phyloP scores from a whole-genome alignment of 2,329 filamentous ascomycete genomes.

The Pseudopyrenochaeta lycopersici region DNA sequence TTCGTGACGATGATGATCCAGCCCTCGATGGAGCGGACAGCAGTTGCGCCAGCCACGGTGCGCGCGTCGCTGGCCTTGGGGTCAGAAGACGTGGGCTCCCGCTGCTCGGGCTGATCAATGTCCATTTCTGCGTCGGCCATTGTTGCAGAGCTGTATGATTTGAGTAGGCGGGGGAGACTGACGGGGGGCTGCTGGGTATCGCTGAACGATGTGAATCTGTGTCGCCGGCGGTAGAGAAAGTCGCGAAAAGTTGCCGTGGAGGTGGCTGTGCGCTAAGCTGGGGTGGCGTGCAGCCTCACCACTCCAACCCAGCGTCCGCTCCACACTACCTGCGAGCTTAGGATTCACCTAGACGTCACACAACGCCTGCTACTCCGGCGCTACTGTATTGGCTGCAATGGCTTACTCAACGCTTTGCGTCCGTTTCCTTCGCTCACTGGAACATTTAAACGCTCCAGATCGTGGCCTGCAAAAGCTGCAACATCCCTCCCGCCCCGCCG shows the following conservation, averaged over 20 bases:
- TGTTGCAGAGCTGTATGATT: conserved; percentile 18
- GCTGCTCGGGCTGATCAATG: conserved; percentile 50
- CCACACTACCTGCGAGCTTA: background rate
- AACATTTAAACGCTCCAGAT: too few species aligned
- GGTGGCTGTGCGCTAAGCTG: background rate
- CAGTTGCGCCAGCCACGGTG: conserved; percentile 77
- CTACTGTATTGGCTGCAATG: background rate
- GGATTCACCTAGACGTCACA: background rate
- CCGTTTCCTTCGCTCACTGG: background rate
- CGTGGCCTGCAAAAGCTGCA: too few species aligned
- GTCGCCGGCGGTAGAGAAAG: conserved; percentile 1
- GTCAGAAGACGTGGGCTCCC: conserved; percentile 50
- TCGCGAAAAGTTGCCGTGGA: conserved; percentile 14
- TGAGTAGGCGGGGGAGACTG: conserved; percentile 3
- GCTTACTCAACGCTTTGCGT: background rate
- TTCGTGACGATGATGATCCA: conserved; percentile 91
- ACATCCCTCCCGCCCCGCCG: conserved; percentile 13
- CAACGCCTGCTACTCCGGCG: background rate
- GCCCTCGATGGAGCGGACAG: conserved; percentile 86
- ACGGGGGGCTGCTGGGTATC: conserved; percentile 1
- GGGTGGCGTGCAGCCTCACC: background rate
- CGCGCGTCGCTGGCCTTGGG: conserved; percentile 71
- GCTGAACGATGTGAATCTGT: background rate
- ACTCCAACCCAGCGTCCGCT: background rate
- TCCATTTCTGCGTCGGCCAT: conserved; percentile 61